Evolutionary conservation across 176 grass and related monocot genomes (phyloP).

Genomic region (Eleusine coracana): DNA sequence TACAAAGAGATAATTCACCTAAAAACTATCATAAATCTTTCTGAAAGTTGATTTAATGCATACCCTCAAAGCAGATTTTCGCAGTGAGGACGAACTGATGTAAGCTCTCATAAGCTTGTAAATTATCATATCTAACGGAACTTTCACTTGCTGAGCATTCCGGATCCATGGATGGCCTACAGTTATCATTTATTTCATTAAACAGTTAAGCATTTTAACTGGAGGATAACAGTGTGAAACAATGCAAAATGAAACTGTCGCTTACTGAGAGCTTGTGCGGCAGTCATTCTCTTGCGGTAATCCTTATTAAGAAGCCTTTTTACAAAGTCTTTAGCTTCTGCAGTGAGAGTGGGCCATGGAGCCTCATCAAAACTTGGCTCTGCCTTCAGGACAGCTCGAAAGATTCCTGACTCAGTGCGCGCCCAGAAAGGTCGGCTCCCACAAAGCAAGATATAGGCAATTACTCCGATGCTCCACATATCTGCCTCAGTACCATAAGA

Average conservation of each 20-base stretch:
- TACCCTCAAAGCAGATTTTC: conserved; percentile 98
- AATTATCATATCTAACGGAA: conserved; percentile 95
- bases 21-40: conserved; percentile 1
- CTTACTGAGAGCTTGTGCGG: conserved; percentile 96
- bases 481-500: conserved; percentile 93
- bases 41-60: conserved; percentile 13
- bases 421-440: conserved; percentile 98
- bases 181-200: conserved; percentile 40
- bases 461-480: conserved; percentile 99
- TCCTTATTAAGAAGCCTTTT: conserved; percentile 98
- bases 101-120: conserved; percentile 97
- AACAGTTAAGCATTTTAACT: conserved; percentile 25
- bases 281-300: conserved; percentile 98
- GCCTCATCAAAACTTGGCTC: conserved; percentile 98
- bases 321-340: conserved; percentile 95
- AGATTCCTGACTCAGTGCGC: conserved; percentile 95
- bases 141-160: conserved; percentile 76
- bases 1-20: conserved; percentile 19
- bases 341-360: conserved; percentile 90
- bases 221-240: not conserved
- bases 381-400: conserved; percentile 92
- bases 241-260: conserved; percentile 20
- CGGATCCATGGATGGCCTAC: conserved; percentile 94
- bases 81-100: conserved; percentile 90
- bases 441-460: conserved; percentile 97